A percentile compares a stretch with the other conserved stretches of the same genome.
phyloP scores from a whole-genome alignment of 2,329 filamentous ascomycete genomes.

The Gremmenia infestans region DNA sequence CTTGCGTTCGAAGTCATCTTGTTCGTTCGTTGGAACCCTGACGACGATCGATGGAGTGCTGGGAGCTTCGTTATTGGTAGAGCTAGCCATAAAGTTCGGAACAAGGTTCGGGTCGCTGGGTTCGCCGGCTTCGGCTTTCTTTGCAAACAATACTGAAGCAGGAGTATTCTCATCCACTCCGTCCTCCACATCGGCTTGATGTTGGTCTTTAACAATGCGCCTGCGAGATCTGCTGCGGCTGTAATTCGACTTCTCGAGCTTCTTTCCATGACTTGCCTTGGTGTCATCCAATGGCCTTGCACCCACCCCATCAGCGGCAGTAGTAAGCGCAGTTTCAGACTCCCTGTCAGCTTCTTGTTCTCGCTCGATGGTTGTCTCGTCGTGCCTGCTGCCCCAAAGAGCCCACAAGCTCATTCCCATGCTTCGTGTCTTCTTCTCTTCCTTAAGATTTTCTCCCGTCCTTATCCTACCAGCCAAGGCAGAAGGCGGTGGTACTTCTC shows the following conservation, averaged over 20 bases:
- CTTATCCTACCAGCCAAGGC: constrained; percentile 70
- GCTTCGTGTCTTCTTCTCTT: constrained; percentile 57
- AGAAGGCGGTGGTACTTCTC: constrained; percentile 76
- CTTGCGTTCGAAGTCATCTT: constrained; percentile 49
- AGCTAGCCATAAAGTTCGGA: constrained; percentile 16
- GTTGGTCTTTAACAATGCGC: constrained; percentile 46
- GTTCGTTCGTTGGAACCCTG: constrained; percentile 26
- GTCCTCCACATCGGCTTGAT: constrained; percentile 38
- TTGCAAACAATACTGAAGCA: constrained; percentile 40
- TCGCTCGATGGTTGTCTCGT: constrained; percentile 64
- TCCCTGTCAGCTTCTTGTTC: constrained; percentile 47
- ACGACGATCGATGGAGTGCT: constrained; percentile 16
- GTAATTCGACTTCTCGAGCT: constrained; percentile 9
- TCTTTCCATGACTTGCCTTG: constrained; percentile 12
- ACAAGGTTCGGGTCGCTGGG: constrained; percentile 7
- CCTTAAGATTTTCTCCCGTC: constrained; percentile 41
- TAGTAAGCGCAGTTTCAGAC: constrained; percentile 31
- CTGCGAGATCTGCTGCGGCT: constrained; percentile 40
- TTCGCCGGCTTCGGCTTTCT: constrained; percentile 36
- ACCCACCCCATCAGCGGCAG: constrained; percentile 39
- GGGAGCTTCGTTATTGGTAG: not conserved
- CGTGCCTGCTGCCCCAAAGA: constrained; percentile 83
- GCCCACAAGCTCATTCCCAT: constrained; percentile 80
- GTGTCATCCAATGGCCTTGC: constrained; percentile 30
- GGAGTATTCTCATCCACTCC: constrained; percentile 38